Conservation (phyloP, 352 stramenopile genomes). For the Pythium volutum region DNA sequence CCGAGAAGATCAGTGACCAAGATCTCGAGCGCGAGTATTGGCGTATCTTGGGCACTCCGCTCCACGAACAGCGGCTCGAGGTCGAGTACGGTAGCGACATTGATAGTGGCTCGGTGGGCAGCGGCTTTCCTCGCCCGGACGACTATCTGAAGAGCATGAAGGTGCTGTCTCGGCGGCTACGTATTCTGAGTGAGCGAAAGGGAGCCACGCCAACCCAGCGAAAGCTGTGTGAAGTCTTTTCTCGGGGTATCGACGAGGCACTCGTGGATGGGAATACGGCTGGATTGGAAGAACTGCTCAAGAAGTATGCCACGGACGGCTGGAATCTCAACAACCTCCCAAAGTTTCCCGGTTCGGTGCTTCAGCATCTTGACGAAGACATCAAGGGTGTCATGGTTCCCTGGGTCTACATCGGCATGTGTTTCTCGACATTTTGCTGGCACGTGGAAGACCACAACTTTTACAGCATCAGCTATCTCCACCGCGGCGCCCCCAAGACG, state of each 20-base stretch:
- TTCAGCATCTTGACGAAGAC: constrained; percentile 95
- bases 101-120: constrained; percentile 82
- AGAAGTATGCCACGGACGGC: constrained; percentile 74
- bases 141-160: constrained; percentile 52
- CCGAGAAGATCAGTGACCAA: constrained; percentile 43
- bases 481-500: constrained; percentile 96
- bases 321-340: constrained; percentile 99
- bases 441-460: constrained; percentile 99
- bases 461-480: constrained; percentile 99
- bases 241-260: constrained; percentile 40
- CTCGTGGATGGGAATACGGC: constrained; percentile 19
- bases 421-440: constrained; percentile 99
- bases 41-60: constrained; percentile 73
- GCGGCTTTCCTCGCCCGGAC: constrained; percentile 79
- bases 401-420: constrained; percentile 99
- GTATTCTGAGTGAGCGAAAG: constrained; percentile 37
- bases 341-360: constrained; percentile 89
- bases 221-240: constrained; percentile 49
- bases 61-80: constrained; percentile 76
- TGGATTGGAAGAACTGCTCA: constrained; percentile 49
- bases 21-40: constrained; percentile 90
- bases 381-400: constrained; percentile 99
- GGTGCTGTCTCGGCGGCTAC: constrained; percentile 46
- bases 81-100: constrained; percentile 93
- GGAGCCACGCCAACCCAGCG: constrained; percentile 17